Base-by-base conservation (phyloP, 148 eudicot species). In the Camellia granthamiana region DNA sequence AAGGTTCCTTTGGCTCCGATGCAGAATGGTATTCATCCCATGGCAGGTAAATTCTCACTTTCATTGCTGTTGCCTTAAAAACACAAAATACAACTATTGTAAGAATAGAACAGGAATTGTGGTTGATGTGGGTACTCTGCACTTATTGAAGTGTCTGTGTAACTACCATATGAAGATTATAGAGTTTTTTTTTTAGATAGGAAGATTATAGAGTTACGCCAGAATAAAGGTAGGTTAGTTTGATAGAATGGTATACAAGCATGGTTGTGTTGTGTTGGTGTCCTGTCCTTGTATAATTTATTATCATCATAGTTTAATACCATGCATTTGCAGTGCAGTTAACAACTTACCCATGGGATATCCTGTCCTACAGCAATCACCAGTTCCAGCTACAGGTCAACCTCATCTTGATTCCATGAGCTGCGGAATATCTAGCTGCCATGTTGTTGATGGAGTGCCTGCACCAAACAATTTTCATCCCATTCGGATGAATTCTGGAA, bases 321-420 rank as follows among this genome's bases (percentile, higher is more conserved):
- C 77, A 47, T 72, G 80, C 75, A 41, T 89, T 74, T 87, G 81
- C 84, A 81, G 86, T 87, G 90, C 97, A 96, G 99, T 90, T 84
- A 94, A 93, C 90, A 96, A 91, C 84, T 81, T 96, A 84, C 98
- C 99, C 7, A 93, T 96, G 95, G 99, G 99, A 82, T 96, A 96
- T 90, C 99, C 99, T 5, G 98, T 93, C 78, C 88, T 96, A 56
- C 99, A 85, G 65, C 97, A 90, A 70, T 93, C 92, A 72, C 94
- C 92, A 63, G 77, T 92, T 61, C 89, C 93, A 55, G 92, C 92
- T 78, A 80, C 97, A 74, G 99, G 99, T 62, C 98, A 92, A 77
- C 95, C 97, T 79, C 98, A 94, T 87, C 82, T 90, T 69, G 97
- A 94, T 84, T 77, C 95, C 42, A 91, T 96, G 97, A 89, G 84